Percentiles rank a stretch among this genome's conserved stretches.
Evolutionary conservation across 2,329 filamentous ascomycete genomes (phyloP).

Genomic region (Fusarium sp.): DNA sequence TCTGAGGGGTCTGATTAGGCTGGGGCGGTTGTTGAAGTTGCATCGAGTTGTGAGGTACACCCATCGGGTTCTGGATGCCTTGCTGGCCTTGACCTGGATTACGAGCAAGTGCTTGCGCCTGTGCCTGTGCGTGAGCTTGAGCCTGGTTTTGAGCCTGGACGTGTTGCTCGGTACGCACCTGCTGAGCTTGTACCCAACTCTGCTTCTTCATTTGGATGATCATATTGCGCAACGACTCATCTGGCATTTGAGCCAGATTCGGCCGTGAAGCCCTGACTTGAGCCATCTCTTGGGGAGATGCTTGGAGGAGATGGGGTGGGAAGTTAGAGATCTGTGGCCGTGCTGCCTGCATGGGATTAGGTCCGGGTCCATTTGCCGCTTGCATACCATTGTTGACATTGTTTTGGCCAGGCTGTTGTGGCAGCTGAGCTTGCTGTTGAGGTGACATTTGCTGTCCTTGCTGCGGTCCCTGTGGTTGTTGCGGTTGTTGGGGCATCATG

Average conservation of each 20-base stretch:
- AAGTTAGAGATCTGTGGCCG: conserved; percentile 46
- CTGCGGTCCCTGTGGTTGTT: conserved; percentile 36
- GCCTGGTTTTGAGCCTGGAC: conserved; percentile 48
- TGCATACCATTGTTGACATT: conserved; percentile 48
- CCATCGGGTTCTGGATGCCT: conserved; percentile 55
- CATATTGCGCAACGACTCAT: conserved; percentile 53
- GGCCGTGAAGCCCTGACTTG: conserved; percentile 49
- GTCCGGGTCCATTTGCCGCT: conserved; percentile 42
- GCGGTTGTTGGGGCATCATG: conserved; percentile 48
- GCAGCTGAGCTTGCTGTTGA: conserved; percentile 40
- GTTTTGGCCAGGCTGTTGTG: conserved; percentile 49
- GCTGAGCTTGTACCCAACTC: conserved; percentile 51
- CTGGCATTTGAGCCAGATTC: conserved; percentile 48
- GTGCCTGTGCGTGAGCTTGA: conserved; percentile 53
- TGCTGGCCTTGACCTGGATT: conserved; percentile 46
- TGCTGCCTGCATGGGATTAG: conserved; percentile 49
- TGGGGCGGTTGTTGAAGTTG: conserved; percentile 68
- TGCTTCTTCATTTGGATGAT: conserved; percentile 54
- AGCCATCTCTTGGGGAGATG: conserved; percentile 53
- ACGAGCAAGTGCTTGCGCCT: conserved; percentile 52
- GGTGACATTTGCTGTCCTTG: conserved; percentile 35
- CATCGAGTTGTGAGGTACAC: conserved; percentile 64
- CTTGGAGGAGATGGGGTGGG: conserved; percentile 53
- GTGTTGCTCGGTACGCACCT: conserved; percentile 54
- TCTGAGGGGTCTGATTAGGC: conserved; percentile 54